Evolutionary conservation across 2,329 filamentous ascomycete genomes (phyloP), one percentile per base, ranked within the genome.

Genomic region (Podosphaera fusca): DNA sequence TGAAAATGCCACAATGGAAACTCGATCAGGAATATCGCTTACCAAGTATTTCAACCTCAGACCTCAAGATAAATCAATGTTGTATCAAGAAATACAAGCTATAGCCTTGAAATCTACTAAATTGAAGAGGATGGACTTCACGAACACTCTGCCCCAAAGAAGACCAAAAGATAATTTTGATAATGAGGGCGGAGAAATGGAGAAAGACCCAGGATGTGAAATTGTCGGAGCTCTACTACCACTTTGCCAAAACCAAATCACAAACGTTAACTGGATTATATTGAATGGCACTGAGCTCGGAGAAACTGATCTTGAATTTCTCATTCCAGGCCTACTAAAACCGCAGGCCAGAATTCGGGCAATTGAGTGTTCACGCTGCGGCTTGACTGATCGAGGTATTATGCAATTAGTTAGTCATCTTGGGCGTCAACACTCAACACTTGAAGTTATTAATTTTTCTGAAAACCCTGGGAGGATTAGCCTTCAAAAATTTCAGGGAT

Each of bases 221-320:
- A 80, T 86, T 54, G 78, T 82, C 21, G 81, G 84, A 65, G 82
- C 81, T 2, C 71, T 86, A 4, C 80, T 83, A 62, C 80, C 82
- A 1, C 70, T 85, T 4, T 84, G 80, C 67, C 79, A 79, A 60
- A 75, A 78, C 59, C 77, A 82, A 62, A 73, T 80, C 31, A 85
- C 82, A 0, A 82, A 80, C 62, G 78, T 85, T 21, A 80, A 84
- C 65, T 86, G 82, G 82, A 76, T 86, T 56, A 74, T 78, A 30
- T 68, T 86, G 58, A 85, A 80, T 59, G 80, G 80, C 10, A 82
- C 85, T 59, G 75, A 78, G 59, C 74, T 86, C n/a, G 81, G 80
- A 46, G 82, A 86, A 56, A 79, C 79, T 0, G 83, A 86, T 67
- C 70, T 85, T 56, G 82, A 85, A 60, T 77, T 55, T 55, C 64